A percentile compares a stretch with the other conserved stretches of the same genome.
These are phyloP conservation scores for Dichotomopilus funicola DNA, from an alignment of 2,329 filamentous ascomycete species.

Conservation along the genomic window DNA sequence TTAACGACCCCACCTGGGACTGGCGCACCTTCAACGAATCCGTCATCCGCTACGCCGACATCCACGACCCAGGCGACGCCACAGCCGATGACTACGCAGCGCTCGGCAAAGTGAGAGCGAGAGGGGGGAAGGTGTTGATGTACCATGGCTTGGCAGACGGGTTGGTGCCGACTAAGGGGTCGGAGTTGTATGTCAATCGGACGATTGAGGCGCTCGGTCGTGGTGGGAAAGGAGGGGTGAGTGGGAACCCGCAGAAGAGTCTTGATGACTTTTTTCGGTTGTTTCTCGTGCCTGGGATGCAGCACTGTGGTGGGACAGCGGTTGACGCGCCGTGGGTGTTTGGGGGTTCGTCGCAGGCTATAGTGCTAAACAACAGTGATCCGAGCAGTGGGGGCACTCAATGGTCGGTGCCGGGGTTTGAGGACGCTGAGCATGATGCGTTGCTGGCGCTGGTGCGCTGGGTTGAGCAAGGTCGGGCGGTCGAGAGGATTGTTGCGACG, in stretches of 20 bases:
- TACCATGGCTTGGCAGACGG: constrained; percentile 38
- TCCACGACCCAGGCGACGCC: constrained; percentile 25
- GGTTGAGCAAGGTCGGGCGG: constrained; percentile 28
- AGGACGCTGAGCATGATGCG: constrained; percentile 31
- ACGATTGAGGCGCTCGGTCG: constrained; percentile 20
- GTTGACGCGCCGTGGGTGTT: constrained; percentile 33
- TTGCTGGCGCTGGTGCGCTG: constrained; percentile 29
- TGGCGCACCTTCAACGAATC: constrained; percentile 27
- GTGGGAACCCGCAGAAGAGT: not conserved
- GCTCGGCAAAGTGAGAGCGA: constrained; percentile 25
- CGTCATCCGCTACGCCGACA: constrained; percentile 23
- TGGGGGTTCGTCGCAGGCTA: constrained; percentile 27
- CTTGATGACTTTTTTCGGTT: constrained; percentile 44
- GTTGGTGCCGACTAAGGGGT: constrained; percentile 29
- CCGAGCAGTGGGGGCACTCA: constrained; percentile 16
- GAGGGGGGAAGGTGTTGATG: constrained; percentile 36
- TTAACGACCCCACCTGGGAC: constrained; percentile 26
- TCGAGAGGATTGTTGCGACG: constrained; percentile 19
- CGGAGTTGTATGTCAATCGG: constrained; percentile 29
- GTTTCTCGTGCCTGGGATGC: constrained; percentile 46
- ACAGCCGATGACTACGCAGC: constrained; percentile 27
- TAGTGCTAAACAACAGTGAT: constrained; percentile 5
- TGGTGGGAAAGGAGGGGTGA: not conserved
- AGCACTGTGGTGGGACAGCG: constrained; percentile 37
- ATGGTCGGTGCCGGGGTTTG: constrained; percentile 32